Base-by-base conservation (phyloP, 768 basidiomycete genomes). In the Kwoniella dendrophila region DNA sequence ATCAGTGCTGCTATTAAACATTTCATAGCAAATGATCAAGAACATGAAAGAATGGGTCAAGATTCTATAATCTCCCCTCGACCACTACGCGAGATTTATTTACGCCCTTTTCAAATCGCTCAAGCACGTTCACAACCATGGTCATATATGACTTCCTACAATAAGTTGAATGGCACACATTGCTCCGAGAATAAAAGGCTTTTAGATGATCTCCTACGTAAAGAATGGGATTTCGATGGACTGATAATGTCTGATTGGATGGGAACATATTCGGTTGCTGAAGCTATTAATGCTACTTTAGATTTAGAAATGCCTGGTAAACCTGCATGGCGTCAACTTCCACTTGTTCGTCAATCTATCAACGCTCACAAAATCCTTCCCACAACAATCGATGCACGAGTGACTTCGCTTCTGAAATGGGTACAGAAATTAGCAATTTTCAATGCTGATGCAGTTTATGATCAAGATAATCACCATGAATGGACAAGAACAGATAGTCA, bases 201-300 rank as follows among this genome's bases (percentile, higher is more conserved):
- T 26, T 74, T 92, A 16, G 81, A 81, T 20, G 82, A 87, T 18
- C 83, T 90, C 48, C 81, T 90, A 1, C 82, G 88, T 10, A 83
- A 66, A 16, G 90, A 90, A 71, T 90, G 90, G 89, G 83, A 84
- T 40, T 88, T 84, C 67, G 81, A 86, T n/a, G 87, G 87, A 2
- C 78, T 86, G 80, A 81, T 88, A 59, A 90, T 91, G 88, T 88
- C 87, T 61, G 90, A 91, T 74, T 92, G 90, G 90, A 88, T 76
- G 24, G 90, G 90, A 0, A 79, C 84, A 2, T 90, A 90, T 80
- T 84, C 85, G 54, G 80, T 89, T 32, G 85, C 86, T 64, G 81
- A 82, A 24, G 79, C 82, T 26, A 80, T 89, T 63, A 90, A 90
- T 61, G 88, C 88, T n/a, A 89, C 89, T 2, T 81, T 90, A 24